Evolutionary conservation across 192 early-diverging fungal genomes (phyloP).

Genomic region (Phycomyces blakesleeanus): DNA sequence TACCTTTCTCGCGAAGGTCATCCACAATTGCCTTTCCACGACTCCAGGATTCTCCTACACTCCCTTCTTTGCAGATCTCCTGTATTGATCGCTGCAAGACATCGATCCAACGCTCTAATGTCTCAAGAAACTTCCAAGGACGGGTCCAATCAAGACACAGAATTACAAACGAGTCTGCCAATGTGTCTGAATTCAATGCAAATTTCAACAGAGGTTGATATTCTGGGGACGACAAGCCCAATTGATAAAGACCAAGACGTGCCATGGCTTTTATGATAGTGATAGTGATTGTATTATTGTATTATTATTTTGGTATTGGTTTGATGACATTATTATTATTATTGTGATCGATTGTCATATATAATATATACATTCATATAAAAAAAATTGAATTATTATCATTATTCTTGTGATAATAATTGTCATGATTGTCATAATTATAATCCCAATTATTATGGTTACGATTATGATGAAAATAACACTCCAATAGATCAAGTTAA

Average conservation of each 20-base stretch:
- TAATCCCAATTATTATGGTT: too few species aligned
- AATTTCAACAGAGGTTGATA: constrained; percentile 69
- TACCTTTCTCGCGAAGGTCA: constrained; percentile 65
- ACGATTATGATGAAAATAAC: too few species aligned
- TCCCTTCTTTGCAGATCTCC: constrained; percentile 49
- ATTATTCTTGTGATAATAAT: too few species aligned
- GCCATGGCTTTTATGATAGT: constrained; percentile 49
- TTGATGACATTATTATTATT: constrained; percentile 8
- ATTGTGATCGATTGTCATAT: neutral
- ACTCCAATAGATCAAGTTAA: too few species aligned
- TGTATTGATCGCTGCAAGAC: constrained; percentile 60
- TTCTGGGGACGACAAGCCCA: constrained; percentile 63
- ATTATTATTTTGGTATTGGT: too few species aligned
- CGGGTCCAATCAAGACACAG: constrained; percentile 88
- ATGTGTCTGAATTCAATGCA: constrained; percentile 62
- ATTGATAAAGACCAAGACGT: constrained; percentile 76
- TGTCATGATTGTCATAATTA: too few species aligned
- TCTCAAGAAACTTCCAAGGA: constrained; percentile 84
- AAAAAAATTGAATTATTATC: too few species aligned
- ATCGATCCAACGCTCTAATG: constrained; percentile 74
- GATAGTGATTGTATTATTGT: too few species aligned
- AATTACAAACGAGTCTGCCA: constrained; percentile 62
- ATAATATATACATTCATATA: neutral
- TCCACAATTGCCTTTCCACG: constrained; percentile 64
- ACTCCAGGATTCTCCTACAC: constrained; percentile 53